Evolutionary conservation across 2,329 filamentous ascomycete species (phyloP).

Genomic region (Leptographium galeiforme): DNA sequence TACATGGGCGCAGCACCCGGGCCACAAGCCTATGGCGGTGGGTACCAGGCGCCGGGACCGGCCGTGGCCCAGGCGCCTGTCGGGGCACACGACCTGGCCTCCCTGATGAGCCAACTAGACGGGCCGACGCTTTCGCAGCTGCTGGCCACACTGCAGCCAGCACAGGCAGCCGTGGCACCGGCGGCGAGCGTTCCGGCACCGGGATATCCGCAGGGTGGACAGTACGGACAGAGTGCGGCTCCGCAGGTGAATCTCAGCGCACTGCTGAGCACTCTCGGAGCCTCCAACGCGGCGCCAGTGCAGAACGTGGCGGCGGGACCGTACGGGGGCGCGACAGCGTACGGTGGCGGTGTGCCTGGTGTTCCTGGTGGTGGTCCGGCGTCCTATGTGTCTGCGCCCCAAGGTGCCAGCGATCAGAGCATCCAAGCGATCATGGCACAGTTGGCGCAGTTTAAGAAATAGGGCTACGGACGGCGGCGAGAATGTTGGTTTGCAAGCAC

Average conservation of each 20-base stretch:
- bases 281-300: slow-evolving; percentile 10
- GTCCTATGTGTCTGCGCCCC: slow-evolving; percentile 12
- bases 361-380: slow-evolving; percentile 10
- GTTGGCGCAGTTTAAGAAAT: slow-evolving; percentile 51
- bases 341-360: not conserved
- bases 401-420: slow-evolving; percentile 28
- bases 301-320: slow-evolving; percentile 1
- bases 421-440: slow-evolving; percentile 66
- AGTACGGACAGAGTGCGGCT: not conserved
- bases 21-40: not conserved
- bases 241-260: slow-evolving; percentile 31
- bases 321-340: not conserved
- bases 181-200: not conserved
- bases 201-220: not conserved
- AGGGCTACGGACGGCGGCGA: not conserved
- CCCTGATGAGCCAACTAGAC: slow-evolving; percentile 17
- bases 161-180: not conserved
- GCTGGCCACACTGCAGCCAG: slow-evolving; percentile 16
- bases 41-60: slow-evolving; percentile 7
- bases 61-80: slow-evolving; percentile 6
- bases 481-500: not conserved
- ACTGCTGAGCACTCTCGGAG: slow-evolving; percentile 27
- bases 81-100: slow-evolving; percentile 9
- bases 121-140: slow-evolving; percentile 20
- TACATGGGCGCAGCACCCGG: not conserved